Conservation (phyloP, 192 early-diverging fungal genomes). For the Powellomyces hirtus region DNA sequence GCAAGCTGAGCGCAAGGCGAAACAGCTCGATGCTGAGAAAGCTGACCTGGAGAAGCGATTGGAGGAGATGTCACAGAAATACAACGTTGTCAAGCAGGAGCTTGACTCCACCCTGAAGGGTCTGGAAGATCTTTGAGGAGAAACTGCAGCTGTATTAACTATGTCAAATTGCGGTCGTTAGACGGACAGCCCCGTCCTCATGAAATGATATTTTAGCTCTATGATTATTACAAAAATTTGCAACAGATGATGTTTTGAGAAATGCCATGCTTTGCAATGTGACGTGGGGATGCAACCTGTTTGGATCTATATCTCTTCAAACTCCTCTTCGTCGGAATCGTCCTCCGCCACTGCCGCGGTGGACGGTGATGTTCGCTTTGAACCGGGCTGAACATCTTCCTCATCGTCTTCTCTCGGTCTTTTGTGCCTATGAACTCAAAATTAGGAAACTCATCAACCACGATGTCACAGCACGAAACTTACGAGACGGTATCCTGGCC, state of each 20-base stretch:
- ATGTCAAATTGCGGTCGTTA: too few relatives aligned
- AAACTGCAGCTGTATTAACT: too few relatives aligned
- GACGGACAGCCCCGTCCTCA: too few relatives aligned
- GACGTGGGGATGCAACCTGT: too few relatives aligned
- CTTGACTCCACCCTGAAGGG: constrained; percentile 74
- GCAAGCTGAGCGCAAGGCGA: constrained; percentile 82
- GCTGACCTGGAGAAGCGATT: constrained; percentile 68
- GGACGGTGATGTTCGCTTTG: background rate
- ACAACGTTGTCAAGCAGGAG: constrained; percentile 64
- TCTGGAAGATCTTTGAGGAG: constrained; percentile 77
- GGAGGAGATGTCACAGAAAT: constrained; percentile 69
- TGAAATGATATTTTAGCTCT: too few relatives aligned
- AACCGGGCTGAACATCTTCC: background rate
- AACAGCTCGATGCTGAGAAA: constrained; percentile 73
- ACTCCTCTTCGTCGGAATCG: constrained; percentile 23
- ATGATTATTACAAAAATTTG: too few relatives aligned
- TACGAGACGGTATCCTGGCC: background rate
- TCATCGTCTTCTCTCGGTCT: background rate
- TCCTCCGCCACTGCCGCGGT: background rate
- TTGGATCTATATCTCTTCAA: constrained; percentile 29
- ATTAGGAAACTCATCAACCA: background rate
- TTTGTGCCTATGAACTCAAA: background rate
- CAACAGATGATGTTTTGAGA: too few relatives aligned
- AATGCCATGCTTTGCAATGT: too few relatives aligned
- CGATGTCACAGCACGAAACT: background rate